phyloP scores from a whole-genome alignment of 768 basidiomycete genomes.

The Butyriboletus loyo region DNA sequence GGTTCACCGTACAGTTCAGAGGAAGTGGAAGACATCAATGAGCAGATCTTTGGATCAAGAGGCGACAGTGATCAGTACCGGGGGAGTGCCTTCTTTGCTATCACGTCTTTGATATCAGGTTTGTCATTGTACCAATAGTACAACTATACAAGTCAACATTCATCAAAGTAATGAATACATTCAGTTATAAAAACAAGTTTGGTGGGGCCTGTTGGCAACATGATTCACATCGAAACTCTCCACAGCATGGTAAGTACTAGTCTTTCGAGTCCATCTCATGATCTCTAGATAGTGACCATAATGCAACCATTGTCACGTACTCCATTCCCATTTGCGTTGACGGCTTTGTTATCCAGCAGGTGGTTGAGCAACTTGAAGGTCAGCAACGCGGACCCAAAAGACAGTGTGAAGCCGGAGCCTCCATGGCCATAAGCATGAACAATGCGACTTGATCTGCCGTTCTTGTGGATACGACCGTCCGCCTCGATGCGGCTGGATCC shows the following conservation, averaged over 20 bases:
- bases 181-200: background rate
- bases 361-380: background rate
- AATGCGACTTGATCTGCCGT: background rate
- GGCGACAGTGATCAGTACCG: no score
- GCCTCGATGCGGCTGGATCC: background rate
- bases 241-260: background rate
- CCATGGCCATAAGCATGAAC: background rate
- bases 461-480: background rate
- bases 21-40: background rate
- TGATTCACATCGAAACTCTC: background rate
- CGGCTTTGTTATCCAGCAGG: background rate
- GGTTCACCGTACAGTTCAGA: constrained; percentile 14
- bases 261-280: background rate
- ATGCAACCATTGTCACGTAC: background rate
- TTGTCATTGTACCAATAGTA: background rate
- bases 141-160: background rate
- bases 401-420: background rate
- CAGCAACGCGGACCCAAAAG: background rate
- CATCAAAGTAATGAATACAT: background rate
- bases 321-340: background rate
- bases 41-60: no score
- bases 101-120: background rate
- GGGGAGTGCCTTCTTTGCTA: no score
- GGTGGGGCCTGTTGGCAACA: background rate
- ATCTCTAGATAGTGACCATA: background rate